phyloP scores from a whole-genome alignment of 768 basidiomycete genomes.

The Gymnopilus dilepis region DNA sequence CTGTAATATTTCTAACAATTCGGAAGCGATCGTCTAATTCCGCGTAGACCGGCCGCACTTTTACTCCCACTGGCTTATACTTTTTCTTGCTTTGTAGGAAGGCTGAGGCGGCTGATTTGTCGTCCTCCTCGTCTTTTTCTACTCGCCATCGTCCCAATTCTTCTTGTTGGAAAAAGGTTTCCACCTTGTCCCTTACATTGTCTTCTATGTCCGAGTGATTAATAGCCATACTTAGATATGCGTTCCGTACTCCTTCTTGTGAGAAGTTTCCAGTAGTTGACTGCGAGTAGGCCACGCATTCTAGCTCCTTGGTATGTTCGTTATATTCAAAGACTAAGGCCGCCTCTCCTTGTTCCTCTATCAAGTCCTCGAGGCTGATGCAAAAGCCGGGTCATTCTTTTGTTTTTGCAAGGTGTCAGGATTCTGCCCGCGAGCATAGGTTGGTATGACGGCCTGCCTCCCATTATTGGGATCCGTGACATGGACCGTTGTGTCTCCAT shows the following conservation, averaged over 20 bases:
- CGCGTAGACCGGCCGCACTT: conserved; percentile 30
- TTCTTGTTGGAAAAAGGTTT: background rate
- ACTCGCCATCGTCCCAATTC: background rate
- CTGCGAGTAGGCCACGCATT: background rate
- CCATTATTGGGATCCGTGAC: conserved; percentile 25
- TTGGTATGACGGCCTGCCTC: conserved; percentile 15
- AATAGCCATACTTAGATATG: background rate
- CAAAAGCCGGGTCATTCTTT: conserved; percentile 11
- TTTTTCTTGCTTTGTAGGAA: conserved; percentile 21
- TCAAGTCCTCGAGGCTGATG: conserved; percentile 22
- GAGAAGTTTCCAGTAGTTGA: background rate
- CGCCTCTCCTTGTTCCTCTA: conserved; percentile 18
- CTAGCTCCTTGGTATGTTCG: background rate
- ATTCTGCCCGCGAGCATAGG: background rate
- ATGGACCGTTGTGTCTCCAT: conserved; percentile 23
- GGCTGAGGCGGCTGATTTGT: background rate
- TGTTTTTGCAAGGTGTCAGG: background rate
- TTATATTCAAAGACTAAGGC: conserved; percentile 11
- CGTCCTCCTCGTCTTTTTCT: too few species aligned
- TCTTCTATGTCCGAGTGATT: background rate
- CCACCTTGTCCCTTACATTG: background rate
- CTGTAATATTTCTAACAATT: conserved; percentile 31
- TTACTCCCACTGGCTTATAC: conserved; percentile 37
- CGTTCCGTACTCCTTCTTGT: background rate
- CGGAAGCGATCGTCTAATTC: conserved; percentile 29